These are phyloP conservation scores for Pyricularia sp. DNA, from an alignment of 2,329 filamentous ascomycete species.

Conservation along the genomic window DNA sequence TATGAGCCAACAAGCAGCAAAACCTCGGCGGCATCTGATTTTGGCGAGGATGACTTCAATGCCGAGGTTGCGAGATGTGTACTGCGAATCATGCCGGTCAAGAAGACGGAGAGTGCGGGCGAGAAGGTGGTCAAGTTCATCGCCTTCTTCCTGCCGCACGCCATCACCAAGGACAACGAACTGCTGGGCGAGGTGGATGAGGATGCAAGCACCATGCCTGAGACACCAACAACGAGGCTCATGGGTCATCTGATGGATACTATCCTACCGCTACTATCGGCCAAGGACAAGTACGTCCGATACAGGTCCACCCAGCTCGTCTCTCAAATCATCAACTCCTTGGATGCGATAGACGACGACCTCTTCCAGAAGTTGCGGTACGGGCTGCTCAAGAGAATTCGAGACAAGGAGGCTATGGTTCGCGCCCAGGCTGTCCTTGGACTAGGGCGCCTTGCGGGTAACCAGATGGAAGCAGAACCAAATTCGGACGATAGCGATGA, in stretches of 20 bases:
- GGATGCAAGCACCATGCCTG: conserved; percentile 57
- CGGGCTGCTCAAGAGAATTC: conserved; percentile 69
- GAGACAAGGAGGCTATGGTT: conserved; percentile 89
- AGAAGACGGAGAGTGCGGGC: conserved; percentile 81
- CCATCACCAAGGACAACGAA: conserved; percentile 57
- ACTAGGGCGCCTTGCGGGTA: conserved; percentile 70
- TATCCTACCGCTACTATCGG: conserved; percentile 60
- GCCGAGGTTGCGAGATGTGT: conserved; percentile 73
- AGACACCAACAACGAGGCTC: conserved; percentile 74
- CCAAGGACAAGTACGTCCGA: conserved; percentile 87
- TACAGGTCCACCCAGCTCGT: conserved; percentile 84
- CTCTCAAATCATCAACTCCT: conserved; percentile 80
- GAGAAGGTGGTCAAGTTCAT: conserved; percentile 78
- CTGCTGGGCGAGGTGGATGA: conserved; percentile 51
- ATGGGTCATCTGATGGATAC: conserved; percentile 60
- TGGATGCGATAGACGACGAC: conserved; percentile 86
- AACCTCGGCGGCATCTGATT: conserved; percentile 43
- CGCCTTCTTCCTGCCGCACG: conserved; percentile 70
- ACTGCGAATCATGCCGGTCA: conserved; percentile 68
- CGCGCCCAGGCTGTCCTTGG: conserved; percentile 85
- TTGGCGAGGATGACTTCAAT: conserved; percentile 80
- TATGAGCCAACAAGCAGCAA: conserved; percentile 47
- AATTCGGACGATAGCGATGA: conserved; percentile 58
- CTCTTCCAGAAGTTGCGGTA: conserved; percentile 72
- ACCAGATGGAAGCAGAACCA: conserved; percentile 57